Evolutionary conservation across 2,329 filamentous ascomycete genomes (phyloP).

Genomic region (Parafenestella ontariensis): DNA sequence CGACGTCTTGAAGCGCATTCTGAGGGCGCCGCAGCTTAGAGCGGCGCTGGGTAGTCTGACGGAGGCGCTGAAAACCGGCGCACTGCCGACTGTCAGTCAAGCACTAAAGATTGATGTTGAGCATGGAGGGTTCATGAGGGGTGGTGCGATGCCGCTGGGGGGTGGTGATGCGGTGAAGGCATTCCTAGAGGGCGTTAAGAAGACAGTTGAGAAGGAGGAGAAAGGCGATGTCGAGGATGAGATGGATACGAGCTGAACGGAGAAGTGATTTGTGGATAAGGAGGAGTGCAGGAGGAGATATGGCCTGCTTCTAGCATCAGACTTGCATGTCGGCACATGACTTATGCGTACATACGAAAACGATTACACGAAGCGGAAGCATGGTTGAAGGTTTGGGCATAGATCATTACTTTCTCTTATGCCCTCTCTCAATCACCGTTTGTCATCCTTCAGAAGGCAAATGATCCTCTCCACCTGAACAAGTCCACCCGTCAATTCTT

Average conservation of each 20-base stretch:
- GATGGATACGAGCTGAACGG: slow-evolving; percentile 44
- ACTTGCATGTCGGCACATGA: slow-evolving; percentile 12
- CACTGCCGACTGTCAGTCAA: slow-evolving; percentile 86
- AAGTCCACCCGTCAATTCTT: not conserved
- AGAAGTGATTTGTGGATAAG: not conserved
- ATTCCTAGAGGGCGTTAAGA: slow-evolving; percentile 89
- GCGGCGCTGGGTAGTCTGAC: slow-evolving; percentile 87
- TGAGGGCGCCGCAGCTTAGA: slow-evolving; percentile 88
- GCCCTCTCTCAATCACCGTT: not conserved
- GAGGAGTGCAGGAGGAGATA: not conserved
- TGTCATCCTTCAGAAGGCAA: not conserved
- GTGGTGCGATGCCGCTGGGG: slow-evolving; percentile 82
- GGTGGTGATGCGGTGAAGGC: slow-evolving; percentile 88
- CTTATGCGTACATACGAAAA: slow-evolving; percentile 9
- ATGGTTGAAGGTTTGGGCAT: not conserved
- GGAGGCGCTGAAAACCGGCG: slow-evolving; percentile 86
- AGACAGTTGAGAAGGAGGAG: slow-evolving; percentile 69
- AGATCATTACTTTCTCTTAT: not conserved
- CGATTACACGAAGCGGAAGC: not conserved
- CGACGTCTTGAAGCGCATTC: slow-evolving; percentile 77
- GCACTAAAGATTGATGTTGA: slow-evolving; percentile 81
- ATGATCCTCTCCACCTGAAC: not conserved
- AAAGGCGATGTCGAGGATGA: slow-evolving; percentile 30
- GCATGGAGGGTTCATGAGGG: slow-evolving; percentile 81
- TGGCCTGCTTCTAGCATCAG: not conserved